Conservation (phyloP, 495 filamentous ascomycete species). For the Penicillium lividum region DNA sequence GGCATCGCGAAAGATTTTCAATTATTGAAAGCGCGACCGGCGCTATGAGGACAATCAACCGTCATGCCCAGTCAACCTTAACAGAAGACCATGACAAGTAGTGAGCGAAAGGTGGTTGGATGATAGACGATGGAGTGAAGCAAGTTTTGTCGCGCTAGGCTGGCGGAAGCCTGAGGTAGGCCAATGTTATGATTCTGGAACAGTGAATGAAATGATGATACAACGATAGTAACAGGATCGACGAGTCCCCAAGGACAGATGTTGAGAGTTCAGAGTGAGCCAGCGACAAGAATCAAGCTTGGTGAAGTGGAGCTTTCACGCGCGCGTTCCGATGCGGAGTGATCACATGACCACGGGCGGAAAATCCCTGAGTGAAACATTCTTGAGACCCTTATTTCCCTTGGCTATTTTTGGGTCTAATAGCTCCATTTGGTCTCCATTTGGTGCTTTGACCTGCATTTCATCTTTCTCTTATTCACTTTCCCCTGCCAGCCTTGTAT, state of each 20-base stretch:
- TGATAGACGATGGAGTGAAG: not conserved
- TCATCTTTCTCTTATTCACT: conserved; percentile 6
- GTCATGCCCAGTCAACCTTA: conserved; percentile 41
- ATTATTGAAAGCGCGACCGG: conserved; percentile 43
- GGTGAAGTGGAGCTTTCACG: conserved; percentile 15
- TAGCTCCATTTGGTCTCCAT: conserved; percentile 10
- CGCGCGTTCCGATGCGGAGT: conserved; percentile 26
- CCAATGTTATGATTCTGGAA: not conserved
- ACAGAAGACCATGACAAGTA: conserved; percentile 14
- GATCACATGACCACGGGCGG: conserved; percentile 23
- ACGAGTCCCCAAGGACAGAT: not conserved
- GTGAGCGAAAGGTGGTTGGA: not conserved
- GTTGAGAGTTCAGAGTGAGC: not conserved
- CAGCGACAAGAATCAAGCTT: not conserved
- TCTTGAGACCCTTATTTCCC: conserved; percentile 7
- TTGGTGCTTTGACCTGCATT: conserved; percentile 12
- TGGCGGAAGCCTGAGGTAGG: not conserved
- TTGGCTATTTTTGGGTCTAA: conserved; percentile 12
- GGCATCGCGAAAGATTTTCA: conserved; percentile 48
- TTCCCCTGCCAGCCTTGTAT: conserved; percentile 2
- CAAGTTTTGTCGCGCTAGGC: conserved; percentile 1
- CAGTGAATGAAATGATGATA: not conserved
- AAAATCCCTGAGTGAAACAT: conserved; percentile 26
- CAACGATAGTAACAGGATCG: not conserved
- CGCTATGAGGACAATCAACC: conserved; percentile 41